Conservation (phyloP, 805 yeast species). For the Candida hungchunana region DNA sequence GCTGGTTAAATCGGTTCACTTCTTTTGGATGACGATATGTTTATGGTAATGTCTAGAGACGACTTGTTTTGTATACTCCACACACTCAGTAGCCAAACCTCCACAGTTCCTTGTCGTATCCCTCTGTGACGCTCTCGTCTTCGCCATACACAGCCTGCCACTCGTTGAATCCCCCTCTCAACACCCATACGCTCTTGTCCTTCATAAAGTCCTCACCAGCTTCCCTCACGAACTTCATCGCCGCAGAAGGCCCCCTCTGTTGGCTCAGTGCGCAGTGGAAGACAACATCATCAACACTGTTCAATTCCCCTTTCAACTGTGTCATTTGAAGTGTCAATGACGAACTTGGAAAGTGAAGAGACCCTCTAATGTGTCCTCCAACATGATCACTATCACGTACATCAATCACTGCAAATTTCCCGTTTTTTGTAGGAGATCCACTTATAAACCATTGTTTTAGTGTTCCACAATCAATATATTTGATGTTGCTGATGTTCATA, state of each 20-base stretch:
- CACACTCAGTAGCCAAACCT: slow-evolving; percentile 20
- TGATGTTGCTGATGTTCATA: slow-evolving; percentile 35
- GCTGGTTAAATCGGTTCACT: too few relatives aligned
- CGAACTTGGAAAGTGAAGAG: slow-evolving; percentile 51
- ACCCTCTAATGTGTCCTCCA: slow-evolving; percentile 68
- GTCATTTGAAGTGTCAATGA: slow-evolving; percentile 35
- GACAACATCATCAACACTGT: slow-evolving; percentile 47
- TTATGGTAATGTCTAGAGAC: too few relatives aligned
- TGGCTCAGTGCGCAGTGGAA: slow-evolving; percentile 93
- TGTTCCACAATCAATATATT: slow-evolving; percentile 41
- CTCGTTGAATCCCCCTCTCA: slow-evolving; percentile 77
- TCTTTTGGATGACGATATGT: too few relatives aligned
- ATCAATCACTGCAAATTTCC: slow-evolving; percentile 59
- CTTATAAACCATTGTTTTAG: slow-evolving; percentile 43
- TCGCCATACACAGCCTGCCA: slow-evolving; percentile 80
- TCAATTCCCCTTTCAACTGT: slow-evolving; percentile 14
- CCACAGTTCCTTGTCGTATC: slow-evolving; percentile 45
- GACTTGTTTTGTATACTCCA: background rate
- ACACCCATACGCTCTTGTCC: slow-evolving; percentile 55
- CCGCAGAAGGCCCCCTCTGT: slow-evolving; percentile 87
- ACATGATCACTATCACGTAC: slow-evolving; percentile 80
- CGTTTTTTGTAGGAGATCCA: slow-evolving; percentile 35
- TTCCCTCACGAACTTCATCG: slow-evolving; percentile 50
- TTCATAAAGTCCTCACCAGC: slow-evolving; percentile 25
- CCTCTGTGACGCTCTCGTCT: slow-evolving; percentile 61